phyloP scores from a whole-genome alignment of 805 yeast genomes.

The Metschnikowia aberdeeniae region DNA sequence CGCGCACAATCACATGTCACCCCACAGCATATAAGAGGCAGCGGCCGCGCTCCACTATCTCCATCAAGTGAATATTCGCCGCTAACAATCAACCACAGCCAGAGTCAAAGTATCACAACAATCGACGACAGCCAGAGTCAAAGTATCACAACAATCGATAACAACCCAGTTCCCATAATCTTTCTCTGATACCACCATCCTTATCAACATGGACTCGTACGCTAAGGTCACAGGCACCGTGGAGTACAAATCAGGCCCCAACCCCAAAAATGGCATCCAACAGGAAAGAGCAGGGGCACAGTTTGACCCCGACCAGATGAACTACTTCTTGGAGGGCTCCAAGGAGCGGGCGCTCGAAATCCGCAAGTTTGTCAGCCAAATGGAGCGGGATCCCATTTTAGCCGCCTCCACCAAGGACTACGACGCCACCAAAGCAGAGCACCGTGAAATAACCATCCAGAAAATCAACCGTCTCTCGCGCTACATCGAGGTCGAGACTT shows the following conservation, averaged over 20 bases:
- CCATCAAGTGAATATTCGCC: too few species aligned
- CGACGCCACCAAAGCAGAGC: conserved; percentile 52
- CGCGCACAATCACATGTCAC: conserved; percentile 5
- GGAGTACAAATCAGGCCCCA: conserved; percentile 22
- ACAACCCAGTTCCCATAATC: background rate
- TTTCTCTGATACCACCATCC: background rate
- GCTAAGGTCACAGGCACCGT: conserved; percentile 14
- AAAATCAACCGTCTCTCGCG: conserved; percentile 59
- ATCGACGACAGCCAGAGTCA: too few species aligned
- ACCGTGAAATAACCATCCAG: conserved; percentile 55
- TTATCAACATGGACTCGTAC: background rate
- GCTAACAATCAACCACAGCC: too few species aligned
- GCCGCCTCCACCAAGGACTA: conserved; percentile 51
- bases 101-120: too few species aligned
- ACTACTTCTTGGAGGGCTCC: conserved; percentile 55
- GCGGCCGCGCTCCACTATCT: background rate
- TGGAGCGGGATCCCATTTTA: conserved; percentile 66
- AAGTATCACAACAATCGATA: background rate
- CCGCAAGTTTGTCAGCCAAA: conserved; percentile 50
- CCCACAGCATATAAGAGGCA: background rate
- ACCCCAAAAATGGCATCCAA: conserved; percentile 32
- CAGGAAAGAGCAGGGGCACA: conserved; percentile 44
- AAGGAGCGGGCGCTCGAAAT: conserved; percentile 38
- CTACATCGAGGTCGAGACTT: conserved; percentile 51
- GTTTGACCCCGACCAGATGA: conserved; percentile 37